Percentiles rank a stretch among this genome's conserved stretches.
Conservation (phyloP, 2,329 filamentous ascomycete species). For the Dactylonectria estremocensis region DNA sequence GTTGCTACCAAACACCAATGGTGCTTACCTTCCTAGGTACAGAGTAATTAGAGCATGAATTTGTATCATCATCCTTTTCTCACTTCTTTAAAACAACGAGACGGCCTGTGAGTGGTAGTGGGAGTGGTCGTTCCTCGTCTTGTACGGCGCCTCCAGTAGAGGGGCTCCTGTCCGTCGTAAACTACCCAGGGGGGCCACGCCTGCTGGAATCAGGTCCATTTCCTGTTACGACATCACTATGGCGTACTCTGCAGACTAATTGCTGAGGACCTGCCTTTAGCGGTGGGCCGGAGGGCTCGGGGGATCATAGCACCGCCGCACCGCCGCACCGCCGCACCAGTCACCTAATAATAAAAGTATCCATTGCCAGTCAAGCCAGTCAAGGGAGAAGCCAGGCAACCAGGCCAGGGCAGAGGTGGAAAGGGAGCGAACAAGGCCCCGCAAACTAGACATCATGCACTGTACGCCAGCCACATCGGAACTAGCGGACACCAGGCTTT, state of each 20-base stretch:
- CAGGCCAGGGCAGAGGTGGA: conserved; percentile 2
- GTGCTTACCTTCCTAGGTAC: too few species aligned
- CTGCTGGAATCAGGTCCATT: not conserved
- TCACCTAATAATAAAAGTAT: not conserved
- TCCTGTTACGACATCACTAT: not conserved
- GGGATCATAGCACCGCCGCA: not conserved
- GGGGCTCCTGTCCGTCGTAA: not conserved
- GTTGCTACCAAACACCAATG: too few species aligned
- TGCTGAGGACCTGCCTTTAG: not conserved
- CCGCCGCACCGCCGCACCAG: not conserved
- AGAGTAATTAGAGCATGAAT: too few species aligned
- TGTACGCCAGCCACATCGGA: conserved; percentile 44
- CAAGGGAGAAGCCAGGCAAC: not conserved
- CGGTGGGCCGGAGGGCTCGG: not conserved
- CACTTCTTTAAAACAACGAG: not conserved
- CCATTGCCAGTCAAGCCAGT: not conserved
- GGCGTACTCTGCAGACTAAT: not conserved
- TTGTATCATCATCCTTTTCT: not conserved
- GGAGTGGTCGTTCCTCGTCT: too few species aligned
- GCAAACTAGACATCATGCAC: conserved; percentile 28
- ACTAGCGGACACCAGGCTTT: conserved; percentile 39
- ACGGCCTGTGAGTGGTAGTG: not conserved
- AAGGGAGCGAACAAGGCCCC: conserved; percentile 18
- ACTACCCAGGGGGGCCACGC: not conserved
- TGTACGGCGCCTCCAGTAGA: not conserved